Percentiles rank a stretch among this genome's conserved stretches.
Conservation (phyloP, 208 protist genomes). For the Tetramitus jugosus region DNA sequence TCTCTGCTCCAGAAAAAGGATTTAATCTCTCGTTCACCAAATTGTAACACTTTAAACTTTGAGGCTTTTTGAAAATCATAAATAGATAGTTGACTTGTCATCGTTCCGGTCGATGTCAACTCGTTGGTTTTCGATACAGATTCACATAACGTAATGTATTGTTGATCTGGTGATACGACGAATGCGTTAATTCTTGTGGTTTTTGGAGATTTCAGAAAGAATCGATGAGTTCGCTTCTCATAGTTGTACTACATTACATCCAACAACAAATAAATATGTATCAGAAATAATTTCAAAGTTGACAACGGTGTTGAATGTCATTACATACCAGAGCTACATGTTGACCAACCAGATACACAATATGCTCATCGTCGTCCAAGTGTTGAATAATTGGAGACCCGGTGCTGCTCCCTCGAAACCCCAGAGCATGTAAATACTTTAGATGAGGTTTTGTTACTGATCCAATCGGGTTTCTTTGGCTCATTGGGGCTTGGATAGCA, state of each 20-base stretch:
- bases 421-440: slow-evolving; percentile 30
- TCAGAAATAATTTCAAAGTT: too few species aligned
- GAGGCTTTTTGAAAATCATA: slow-evolving; percentile 28
- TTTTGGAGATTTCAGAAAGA: slow-evolving; percentile 34
- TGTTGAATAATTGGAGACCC: slow-evolving; percentile 27
- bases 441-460: too few species aligned
- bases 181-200: slow-evolving; percentile 29
- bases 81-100: not conserved
- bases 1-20: slow-evolving; percentile 34
- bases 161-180: slow-evolving; percentile 31
- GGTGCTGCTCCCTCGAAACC: slow-evolving; percentile 15
- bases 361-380: slow-evolving; percentile 29
- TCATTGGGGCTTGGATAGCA: too few species aligned
- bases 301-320: too few species aligned
- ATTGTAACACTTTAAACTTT: not conserved
- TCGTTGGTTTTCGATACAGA: slow-evolving; percentile 23
- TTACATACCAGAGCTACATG: slow-evolving; percentile 36
- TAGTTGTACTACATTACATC: too few species aligned
- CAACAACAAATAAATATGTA: too few species aligned
- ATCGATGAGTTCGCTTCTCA: slow-evolving; percentile 31
- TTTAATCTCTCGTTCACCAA: not conserved
- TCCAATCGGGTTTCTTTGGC: too few species aligned
- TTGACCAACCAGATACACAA: slow-evolving; percentile 37
- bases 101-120: not conserved
- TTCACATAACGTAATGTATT: slow-evolving; percentile 35